Evolutionary conservation across 768 basidiomycete species (phyloP), one percentile per base, ranked within the genome.

Genomic region (Lactarius tabidus): DNA sequence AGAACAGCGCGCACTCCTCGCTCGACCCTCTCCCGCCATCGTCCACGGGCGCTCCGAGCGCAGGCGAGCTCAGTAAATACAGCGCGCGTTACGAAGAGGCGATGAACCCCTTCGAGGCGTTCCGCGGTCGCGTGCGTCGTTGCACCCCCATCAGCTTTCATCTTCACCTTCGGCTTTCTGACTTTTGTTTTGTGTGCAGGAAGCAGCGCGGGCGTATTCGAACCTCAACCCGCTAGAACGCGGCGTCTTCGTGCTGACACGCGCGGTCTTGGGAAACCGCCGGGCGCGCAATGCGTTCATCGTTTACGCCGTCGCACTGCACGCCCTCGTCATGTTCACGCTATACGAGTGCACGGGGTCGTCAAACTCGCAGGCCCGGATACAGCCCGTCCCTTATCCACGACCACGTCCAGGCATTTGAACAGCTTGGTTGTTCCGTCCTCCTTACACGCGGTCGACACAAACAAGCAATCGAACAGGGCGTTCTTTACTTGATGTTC

Each of bases 101-200:
- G 59, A 94, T 98, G 86, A 98, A 99, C 72, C 96, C 97, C 0
- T 99, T 99, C 73, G 95, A 98, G 75, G 94, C 90, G 8, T 98
- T 99, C 82, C 86, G 94, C 67, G 94, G 96, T 1, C 81, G 94
- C 75, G 96, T 97, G 71, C 69, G 94, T 84, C 23, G 7, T 14
- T 14, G 8, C 20, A 26, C 5, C 33, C 65, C 18, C 33, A 17
- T 51, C 18, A 10, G 59, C 35, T 54, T 15, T 51, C 18, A 10
- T 59, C 35, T 54, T 15, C 31, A 29, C 2, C 3, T 26, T 26
- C 35, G 38, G 20, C 69, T 18, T 23, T 31, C 6, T n/a, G 28
- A n/a, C n/a, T 51, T 68, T 53, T n/a, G 23, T n/a, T 28, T 45
- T 45, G 29, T 43, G 63, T 67, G 52, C 73, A 98, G 96, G 97